Conservation (phyloP, 2,329 filamentous ascomycete species). For the Pseudogymnoascus verrucosus region DNA sequence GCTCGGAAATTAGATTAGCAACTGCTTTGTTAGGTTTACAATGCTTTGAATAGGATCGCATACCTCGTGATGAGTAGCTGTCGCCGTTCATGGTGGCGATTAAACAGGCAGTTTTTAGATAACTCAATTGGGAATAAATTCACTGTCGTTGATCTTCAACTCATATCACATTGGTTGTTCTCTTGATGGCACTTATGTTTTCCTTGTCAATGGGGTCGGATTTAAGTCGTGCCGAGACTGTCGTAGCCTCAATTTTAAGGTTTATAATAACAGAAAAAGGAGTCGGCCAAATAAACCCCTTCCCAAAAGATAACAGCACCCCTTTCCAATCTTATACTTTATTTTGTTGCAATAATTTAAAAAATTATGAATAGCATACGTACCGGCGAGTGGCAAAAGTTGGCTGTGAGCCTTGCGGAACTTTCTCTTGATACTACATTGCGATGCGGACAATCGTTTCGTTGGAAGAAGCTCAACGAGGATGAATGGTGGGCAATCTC, state of each 20-base stretch:
- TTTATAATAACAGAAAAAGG: not conserved
- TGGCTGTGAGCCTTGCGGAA: constrained; percentile 75
- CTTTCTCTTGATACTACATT: constrained; percentile 92
- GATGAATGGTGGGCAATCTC: constrained; percentile 62
- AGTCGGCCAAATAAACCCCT: not conserved
- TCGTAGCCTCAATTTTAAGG: not conserved
- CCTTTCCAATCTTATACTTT: not conserved
- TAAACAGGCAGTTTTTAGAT: constrained; percentile 1
- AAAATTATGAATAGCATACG: constrained; percentile 29
- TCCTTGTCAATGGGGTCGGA: constrained; percentile 7
- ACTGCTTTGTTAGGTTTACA: constrained; percentile 20
- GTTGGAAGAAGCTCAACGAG: constrained; percentile 78
- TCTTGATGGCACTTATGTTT: constrained; percentile 6
- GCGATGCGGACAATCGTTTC: constrained; percentile 91
- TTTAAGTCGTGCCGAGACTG: not conserved
- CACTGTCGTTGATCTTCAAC: not conserved
- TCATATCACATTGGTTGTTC: constrained; percentile 5
- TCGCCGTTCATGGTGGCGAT: constrained; percentile 69
- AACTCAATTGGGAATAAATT: not conserved
- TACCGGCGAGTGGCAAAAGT: constrained; percentile 74
- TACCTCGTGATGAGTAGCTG: constrained; percentile 71
- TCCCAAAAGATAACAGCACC: not conserved
- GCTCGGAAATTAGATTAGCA: constrained; percentile 32
- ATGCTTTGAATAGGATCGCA: constrained; percentile 25
- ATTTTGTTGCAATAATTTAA: not conserved